These are phyloP conservation scores for Extremus antarcticus DNA, from an alignment of 495 filamentous ascomycete species.

Conservation along the genomic window DNA sequence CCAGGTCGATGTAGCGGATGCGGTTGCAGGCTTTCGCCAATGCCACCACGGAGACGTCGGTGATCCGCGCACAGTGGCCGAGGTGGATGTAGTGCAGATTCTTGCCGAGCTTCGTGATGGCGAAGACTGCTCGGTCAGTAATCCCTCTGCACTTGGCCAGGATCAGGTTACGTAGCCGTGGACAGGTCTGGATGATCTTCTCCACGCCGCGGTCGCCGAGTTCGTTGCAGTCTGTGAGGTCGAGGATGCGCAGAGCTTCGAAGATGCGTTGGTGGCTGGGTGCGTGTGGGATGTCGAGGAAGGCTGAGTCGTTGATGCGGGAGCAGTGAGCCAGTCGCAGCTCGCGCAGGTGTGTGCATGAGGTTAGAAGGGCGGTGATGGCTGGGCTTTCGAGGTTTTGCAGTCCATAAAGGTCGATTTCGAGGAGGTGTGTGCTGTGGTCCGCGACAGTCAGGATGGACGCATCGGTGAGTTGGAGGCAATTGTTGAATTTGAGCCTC, in stretches of 20 bases:
- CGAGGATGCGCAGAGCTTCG: constrained; percentile 84
- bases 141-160: constrained; percentile 88
- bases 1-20: constrained; percentile 94
- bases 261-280: constrained; percentile 38
- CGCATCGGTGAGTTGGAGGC: constrained; percentile 62
- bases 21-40: constrained; percentile 80
- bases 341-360: constrained; percentile 73
- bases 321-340: constrained; percentile 75
- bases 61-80: constrained; percentile 85
- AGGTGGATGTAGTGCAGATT: constrained; percentile 94
- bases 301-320: constrained; percentile 72
- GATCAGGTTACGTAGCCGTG: constrained; percentile 82
- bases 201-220: constrained; percentile 78
- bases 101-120: constrained; percentile 83
- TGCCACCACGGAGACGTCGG: constrained; percentile 70
- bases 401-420: constrained; percentile 91
- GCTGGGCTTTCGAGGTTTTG: constrained; percentile 66
- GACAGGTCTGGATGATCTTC: constrained; percentile 74
- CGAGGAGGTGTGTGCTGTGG: constrained; percentile 81
- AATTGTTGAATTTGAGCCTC: constrained; percentile 91
- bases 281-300: constrained; percentile 63
- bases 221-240: constrained; percentile 76
- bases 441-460: constrained; percentile 76
- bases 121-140: constrained; percentile 76
- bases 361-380: constrained; percentile 62